Base-by-base conservation (phyloP, 108 stramenopile species). In the Fistulifera pelliculosa region DNA sequence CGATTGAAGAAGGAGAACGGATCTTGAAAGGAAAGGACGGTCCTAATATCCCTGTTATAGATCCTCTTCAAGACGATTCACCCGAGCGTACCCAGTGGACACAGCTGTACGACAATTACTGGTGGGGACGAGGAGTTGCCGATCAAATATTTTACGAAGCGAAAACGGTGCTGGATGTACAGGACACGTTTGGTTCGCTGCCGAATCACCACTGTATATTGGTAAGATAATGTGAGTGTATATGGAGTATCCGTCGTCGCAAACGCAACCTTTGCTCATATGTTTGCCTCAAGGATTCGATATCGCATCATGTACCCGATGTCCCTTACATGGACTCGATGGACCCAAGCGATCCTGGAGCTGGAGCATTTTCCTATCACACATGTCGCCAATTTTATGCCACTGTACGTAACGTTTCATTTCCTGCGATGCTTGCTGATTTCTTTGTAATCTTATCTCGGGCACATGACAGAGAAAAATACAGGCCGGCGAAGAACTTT, bases 191-290 rank as follows among this genome's bases (percentile, higher is more conserved):
- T 52, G 73, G 73, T 3, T 52, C 63, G 11, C 38, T 74, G 27
- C 73, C 73, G 18, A 74, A 74, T 53, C 64, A 68, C 60, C 73
- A 74, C 52, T 65, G 63, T 31, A 3, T 64, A 13, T 41, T 68
- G 31, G 31, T 35, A 35, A 35, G 31, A 35, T 8, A 49, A 59
- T 13, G 10, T 43, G 27, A 45, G 52, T 17, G 48, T 5, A 21
- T 26, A 27, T 5, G 26, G 8, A 44, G 43, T 31, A 10, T 23
- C 69, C 41, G 57, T 43, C 41, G n/a, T n/a, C n/a, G n/a, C n/a
- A n/a, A n/a, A n/a, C n/a, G n/a, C n/a, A 35, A 3, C 31, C 3
- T 8, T 35, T 35, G 8, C 31, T 6, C 31, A 8, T 35, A 6
- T 35, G 31, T 35, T 35, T 35, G 31, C 31, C 8, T 35, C 6